Evolutionary conservation across 495 filamentous ascomycete species (phyloP).

Genomic region (Pseudevernia furfuracea): DNA sequence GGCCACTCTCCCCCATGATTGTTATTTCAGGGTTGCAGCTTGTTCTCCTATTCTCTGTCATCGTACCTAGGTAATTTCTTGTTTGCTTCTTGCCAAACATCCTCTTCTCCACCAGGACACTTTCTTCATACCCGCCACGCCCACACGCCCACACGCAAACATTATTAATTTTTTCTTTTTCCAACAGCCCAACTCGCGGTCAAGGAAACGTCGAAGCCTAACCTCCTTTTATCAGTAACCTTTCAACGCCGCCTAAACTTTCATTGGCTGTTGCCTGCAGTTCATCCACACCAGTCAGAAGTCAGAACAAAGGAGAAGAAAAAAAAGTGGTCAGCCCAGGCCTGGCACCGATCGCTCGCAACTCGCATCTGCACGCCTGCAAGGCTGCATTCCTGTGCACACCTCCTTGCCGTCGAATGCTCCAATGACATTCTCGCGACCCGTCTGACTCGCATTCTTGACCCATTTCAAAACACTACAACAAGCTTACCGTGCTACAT

Average conservation of each 20-base stretch:
- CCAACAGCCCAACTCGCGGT: no score
- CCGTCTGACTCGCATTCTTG: slow-evolving; percentile 26
- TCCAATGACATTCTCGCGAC: slow-evolving; percentile 21
- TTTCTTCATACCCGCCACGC: not conserved
- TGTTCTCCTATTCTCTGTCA: no score
- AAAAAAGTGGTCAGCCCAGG: not conserved
- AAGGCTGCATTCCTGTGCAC: slow-evolving; percentile 24
- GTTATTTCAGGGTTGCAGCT: no score
- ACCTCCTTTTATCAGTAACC: not conserved
- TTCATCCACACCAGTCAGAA: slow-evolving; percentile 24
- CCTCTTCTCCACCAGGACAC: not conserved
- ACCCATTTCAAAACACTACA: slow-evolving; percentile 13
- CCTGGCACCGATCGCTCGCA: slow-evolving; percentile 3
- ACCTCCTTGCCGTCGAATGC: slow-evolving; percentile 21
- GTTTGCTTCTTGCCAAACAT: not conserved
- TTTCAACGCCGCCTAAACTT: not conserved
- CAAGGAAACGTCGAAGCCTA: slow-evolving; percentile 3
- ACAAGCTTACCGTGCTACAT: slow-evolving; percentile 21
- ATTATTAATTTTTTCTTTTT: not conserved
- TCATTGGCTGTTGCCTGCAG: slow-evolving; percentile 22
- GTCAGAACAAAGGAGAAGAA: slow-evolving; percentile 17
- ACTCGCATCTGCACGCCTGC: slow-evolving; percentile 12
- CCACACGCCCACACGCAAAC: no score
- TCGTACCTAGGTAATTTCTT: not conserved
- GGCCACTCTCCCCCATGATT: no score